Evolutionary conservation across 2,329 filamentous ascomycete species (phyloP).

Genomic region (Bretziella fagacearum): DNA sequence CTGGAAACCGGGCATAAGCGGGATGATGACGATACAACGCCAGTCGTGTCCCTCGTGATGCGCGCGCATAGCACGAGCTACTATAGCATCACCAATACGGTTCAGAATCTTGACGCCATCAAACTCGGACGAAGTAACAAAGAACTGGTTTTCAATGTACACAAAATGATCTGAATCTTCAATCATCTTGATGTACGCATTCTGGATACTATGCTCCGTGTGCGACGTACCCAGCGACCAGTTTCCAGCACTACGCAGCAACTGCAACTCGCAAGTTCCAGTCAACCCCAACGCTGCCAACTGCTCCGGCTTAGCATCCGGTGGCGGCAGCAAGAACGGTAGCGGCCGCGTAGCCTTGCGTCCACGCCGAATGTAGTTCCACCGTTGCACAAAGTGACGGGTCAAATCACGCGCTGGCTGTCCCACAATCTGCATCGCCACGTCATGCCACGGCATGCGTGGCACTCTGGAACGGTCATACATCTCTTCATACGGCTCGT

Average conservation of each 20-base stretch:
- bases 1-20: conserved; percentile 95
- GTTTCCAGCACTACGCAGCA: conserved; percentile 70
- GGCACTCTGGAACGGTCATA: conserved; percentile 80
- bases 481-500: conserved; percentile 97
- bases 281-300: conserved; percentile 75
- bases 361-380: conserved; percentile 91
- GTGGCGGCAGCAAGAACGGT: conserved; percentile 81
- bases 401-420: conserved; percentile 89
- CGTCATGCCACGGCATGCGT: conserved; percentile 97
- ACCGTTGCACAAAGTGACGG: conserved; percentile 89
- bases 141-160: conserved; percentile 98
- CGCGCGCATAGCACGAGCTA: conserved; percentile 77
- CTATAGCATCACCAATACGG: conserved; percentile 82
- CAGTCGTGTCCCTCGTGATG: conserved; percentile 73
- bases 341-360: conserved; percentile 86
- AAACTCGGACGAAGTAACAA: conserved; percentile 81
- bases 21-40: conserved; percentile 79
- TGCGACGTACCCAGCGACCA: conserved; percentile 87
- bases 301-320: conserved; percentile 75
- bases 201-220: conserved; percentile 88
- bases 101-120: conserved; percentile 80
- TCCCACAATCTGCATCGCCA: conserved; percentile 92
- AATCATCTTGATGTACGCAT: conserved; percentile 86
- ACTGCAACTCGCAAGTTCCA: conserved; percentile 92
- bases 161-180: conserved; percentile 92